Evolutionary conservation across 176 grass and related monocot genomes (phyloP), one percentile per base, ranked within the genome.

Genomic region (Olyra latifolia): DNA sequence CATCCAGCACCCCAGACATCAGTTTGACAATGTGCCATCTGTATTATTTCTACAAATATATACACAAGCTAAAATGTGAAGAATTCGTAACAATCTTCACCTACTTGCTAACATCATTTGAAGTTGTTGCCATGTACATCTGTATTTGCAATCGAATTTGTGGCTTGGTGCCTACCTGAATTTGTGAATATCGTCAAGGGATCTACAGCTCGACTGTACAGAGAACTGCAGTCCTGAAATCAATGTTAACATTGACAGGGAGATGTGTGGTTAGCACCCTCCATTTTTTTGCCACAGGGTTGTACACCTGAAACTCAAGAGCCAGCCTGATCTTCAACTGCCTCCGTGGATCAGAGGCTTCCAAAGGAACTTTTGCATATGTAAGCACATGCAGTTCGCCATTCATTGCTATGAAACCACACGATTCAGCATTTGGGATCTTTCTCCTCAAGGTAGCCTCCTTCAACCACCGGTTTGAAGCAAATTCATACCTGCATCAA

Each of bases 231-330:
- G 84, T 89, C 66, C 85, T 91, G 74, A 91, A 93, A 67, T 97
- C 74, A 54, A 91, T 70, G 8, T 82, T 78, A 44, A 63, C 81
- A 59, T 80, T 38, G 38, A 91, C 66, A 20, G 88, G 94, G 72
- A 87, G 84, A 58, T 76, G 39, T 84, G 80, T 75, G 17, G 50
- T 82, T 49, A 92, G 71, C 32, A 97, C 81, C 68, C 87, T 90
- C 94, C 94, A 97, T 77, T 88, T 88, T 73, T 79, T 92, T 42
- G 77, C 77, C 46, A 62, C 42, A 30, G 89, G 87, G 52, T 89
- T 94, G 62, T 97, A 97, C 14, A 92, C 85, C 72, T 97, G 94
- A 70, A 94, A 85, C 47, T 94, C 94, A 44, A 94, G 24, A 49
- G 62, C 60, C 14, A 71, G 5, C 53, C 78, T 80, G 73, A 67